Percentiles rank a stretch among this genome's conserved stretches.
Evolutionary conservation across 148 eudicot species (phyloP).

Genomic region (Amaranthus cruentus): DNA sequence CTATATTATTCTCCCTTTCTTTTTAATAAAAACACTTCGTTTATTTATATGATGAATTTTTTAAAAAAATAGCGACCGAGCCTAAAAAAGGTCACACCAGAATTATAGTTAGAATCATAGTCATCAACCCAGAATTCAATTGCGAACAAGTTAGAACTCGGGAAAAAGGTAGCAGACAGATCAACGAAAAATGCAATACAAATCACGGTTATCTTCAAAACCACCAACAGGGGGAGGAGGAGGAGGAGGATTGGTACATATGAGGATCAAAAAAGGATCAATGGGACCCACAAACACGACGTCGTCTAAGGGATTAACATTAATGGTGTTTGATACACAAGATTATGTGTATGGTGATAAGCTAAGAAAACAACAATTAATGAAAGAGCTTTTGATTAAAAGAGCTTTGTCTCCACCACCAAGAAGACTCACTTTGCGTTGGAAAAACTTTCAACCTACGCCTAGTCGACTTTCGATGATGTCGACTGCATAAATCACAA

Average conservation of each 20-base stretch:
- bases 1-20: too few species aligned
- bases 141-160: too few species aligned
- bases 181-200: too few species aligned
- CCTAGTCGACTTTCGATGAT: slow-evolving; percentile 64
- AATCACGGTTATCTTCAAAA: too few species aligned
- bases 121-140: background rate
- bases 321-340: slow-evolving; percentile 13
- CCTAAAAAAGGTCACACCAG: background rate
- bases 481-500: slow-evolving; percentile 32
- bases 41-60: too few species aligned
- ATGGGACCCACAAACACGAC: background rate
- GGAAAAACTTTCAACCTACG: slow-evolving; percentile 60
- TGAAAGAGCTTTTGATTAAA: slow-evolving; percentile 44
- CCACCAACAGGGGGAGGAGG: too few species aligned
- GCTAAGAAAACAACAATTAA: slow-evolving; percentile 34
- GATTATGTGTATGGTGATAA: slow-evolving; percentile 24
- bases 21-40: too few species aligned
- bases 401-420: slow-evolving; percentile 57
- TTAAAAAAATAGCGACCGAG: too few species aligned
- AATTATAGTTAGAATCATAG: background rate
- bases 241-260: background rate
- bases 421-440: slow-evolving; percentile 39
- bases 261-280: slow-evolving; percentile 10
- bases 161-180: too few species aligned
- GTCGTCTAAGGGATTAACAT: slow-evolving; percentile 9